Conservation (phyloP, 805 yeast species). For the Suhomyces sp. region DNA sequence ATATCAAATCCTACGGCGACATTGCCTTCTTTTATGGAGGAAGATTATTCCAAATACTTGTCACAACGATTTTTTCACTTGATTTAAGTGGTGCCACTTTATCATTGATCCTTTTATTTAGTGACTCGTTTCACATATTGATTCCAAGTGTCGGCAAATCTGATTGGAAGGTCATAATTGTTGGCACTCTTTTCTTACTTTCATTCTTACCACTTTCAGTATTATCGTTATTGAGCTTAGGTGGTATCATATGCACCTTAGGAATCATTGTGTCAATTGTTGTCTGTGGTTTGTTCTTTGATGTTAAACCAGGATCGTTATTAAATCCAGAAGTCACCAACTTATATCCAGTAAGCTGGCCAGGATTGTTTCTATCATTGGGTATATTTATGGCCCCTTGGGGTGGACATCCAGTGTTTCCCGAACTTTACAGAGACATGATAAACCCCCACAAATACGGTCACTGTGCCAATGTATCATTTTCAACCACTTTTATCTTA, state of each 20-base stretch:
- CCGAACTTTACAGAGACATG: slow-evolving; percentile 72
- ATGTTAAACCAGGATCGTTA: slow-evolving; percentile 72
- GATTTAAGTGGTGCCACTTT: slow-evolving; percentile 84
- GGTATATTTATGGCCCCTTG: slow-evolving; percentile 78
- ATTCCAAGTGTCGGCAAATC: slow-evolving; percentile 13
- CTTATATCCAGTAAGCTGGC: slow-evolving; percentile 56
- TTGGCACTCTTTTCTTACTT: slow-evolving; percentile 40
- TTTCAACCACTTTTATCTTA: slow-evolving; percentile 56
- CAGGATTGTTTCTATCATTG: slow-evolving; percentile 56
- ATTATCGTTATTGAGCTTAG: slow-evolving; percentile 63
- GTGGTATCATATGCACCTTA: slow-evolving; percentile 72
- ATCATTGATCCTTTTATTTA: slow-evolving; percentile 74
- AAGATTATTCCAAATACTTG: slow-evolving; percentile 64
- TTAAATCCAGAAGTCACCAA: slow-evolving; percentile 62
- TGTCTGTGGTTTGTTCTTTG: slow-evolving; percentile 62
- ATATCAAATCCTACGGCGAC: slow-evolving; percentile 85
- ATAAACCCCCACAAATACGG: slow-evolving; percentile 59
- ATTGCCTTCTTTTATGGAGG: slow-evolving; percentile 87
- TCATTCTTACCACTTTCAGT: slow-evolving; percentile 74
- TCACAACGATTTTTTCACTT: slow-evolving; percentile 70
- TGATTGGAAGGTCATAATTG: slow-evolving; percentile 25
- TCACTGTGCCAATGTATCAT: slow-evolving; percentile 55
- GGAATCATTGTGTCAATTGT: slow-evolving; percentile 59
- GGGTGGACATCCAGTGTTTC: slow-evolving; percentile 84
- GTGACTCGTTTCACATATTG: slow-evolving; percentile 65